Percentiles rank a stretch among this genome's conserved stretches.
Conservation (phyloP, 441 rosid species). For the Lepidium campestre region DNA sequence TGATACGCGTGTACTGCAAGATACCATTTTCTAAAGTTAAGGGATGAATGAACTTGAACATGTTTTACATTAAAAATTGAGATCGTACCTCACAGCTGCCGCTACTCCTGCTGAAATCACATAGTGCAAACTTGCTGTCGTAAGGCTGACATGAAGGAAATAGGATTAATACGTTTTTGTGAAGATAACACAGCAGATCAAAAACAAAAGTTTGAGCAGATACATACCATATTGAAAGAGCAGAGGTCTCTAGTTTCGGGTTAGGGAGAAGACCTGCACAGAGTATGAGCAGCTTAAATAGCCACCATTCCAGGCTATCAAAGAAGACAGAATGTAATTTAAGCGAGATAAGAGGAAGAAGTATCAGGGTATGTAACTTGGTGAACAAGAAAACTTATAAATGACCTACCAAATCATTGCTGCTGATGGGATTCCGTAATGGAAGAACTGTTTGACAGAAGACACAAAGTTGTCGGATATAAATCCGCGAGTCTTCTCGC, state of each 20-base stretch:
- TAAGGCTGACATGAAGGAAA: slow-evolving; percentile 9
- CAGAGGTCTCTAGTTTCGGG: slow-evolving; percentile 74
- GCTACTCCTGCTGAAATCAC: slow-evolving; percentile 19
- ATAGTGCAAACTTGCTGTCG: slow-evolving; percentile 16
- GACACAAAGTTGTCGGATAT: not conserved
- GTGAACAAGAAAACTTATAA: not conserved
- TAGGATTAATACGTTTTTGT: not conserved
- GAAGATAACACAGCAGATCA: not conserved
- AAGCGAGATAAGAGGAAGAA: not conserved
- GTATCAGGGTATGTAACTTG: not conserved
- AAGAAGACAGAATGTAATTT: not conserved
- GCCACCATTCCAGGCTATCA: slow-evolving; percentile 83
- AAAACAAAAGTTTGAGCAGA: not conserved
- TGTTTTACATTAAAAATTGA: not conserved
- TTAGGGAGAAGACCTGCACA: slow-evolving; percentile 65
- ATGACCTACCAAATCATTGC: slow-evolving; percentile 22
- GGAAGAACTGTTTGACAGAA: slow-evolving; percentile 17
- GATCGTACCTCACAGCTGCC: slow-evolving; percentile 19
- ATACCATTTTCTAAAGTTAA: not conserved
- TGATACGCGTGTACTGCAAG: slow-evolving; percentile 45
- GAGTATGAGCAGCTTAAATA: slow-evolving; percentile 59
- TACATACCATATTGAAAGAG: slow-evolving; percentile 56
- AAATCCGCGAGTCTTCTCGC: slow-evolving; percentile 15
- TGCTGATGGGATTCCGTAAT: slow-evolving; percentile 22
- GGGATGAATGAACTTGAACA: not conserved